Evolutionary conservation across 23 red algal species (phyloP), one percentile per base, ranked within the genome.

Genomic region (Cyanidiococcus yangmingshanensis): DNA sequence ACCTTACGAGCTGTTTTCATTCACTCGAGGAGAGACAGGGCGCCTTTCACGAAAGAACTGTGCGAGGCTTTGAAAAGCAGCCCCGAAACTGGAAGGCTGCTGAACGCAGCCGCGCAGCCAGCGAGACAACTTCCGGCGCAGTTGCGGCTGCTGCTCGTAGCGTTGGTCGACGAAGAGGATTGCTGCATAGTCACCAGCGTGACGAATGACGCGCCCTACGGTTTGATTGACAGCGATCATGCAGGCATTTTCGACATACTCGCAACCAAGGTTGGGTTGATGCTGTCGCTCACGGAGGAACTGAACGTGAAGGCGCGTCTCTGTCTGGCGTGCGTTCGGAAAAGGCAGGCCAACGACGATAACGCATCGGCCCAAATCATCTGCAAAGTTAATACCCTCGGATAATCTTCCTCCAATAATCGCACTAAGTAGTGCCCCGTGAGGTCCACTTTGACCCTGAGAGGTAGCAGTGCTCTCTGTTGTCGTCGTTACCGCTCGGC

Each of bases 341-440:
- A 89, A 91, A 15, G 94, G 87, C 81, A 98, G 68, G 57, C 94
- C 94, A 51, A 98, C 84, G 36, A 98, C 59, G 27, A 84, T 50
- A 18, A 98, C 86, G 35, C 82, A 74, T n/a, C 94, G 83, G 34
- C 88, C 94, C 40, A 89, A 39, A 1, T 88, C 88, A 75, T 98
- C 89, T n/a, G 80, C 75, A 86, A 98, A 91, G 75, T 98, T 98
- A 67, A 98, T 98, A 38, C 94, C 94, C 67, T 98, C 94, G 12
- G 88, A 91, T 16, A 98, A 68, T 57, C 79, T 87, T 12, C 94
- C 94, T 57, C 88, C 88, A 75, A 98, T 80, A 2, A 98, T 85
- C 34, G 94, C 88, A 33, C 51, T 68, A 24, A 98, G 85, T 35
- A 98, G 29, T 27, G 84, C 94, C 34, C 87, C 87, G 26, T 37